Evolutionary conservation across 2,329 filamentous ascomycete species (phyloP), one percentile per base, ranked within the genome.

Genomic region (Penicillium sp.): DNA sequence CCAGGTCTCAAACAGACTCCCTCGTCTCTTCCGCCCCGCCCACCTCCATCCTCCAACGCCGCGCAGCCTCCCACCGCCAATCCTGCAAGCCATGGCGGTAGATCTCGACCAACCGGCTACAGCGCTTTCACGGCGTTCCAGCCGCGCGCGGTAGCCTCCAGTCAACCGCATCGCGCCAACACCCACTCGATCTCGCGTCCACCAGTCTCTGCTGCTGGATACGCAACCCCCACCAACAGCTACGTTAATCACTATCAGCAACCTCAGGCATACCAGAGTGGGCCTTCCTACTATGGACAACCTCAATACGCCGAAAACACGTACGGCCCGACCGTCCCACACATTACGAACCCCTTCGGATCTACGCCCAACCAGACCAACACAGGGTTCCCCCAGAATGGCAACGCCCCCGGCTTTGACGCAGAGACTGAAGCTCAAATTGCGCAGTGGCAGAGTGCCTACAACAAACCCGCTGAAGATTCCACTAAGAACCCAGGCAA

Each of bases 401-500:
- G 55, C 31, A 61, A 49, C 10, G 78, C 78, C 33, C 63, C 75
- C 10, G 76, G 73, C 33, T 74, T 83, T 51, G 86, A 96, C 68
- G 86, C 91, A 3, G 91, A 96, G 66, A 89, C 91, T 79, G 91
- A 94, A 57, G 91, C 91, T 31, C 91, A 96, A 74, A 93, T 97
- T 61, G 92, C 93, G 49, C 90, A 96, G 75, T 97, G 93, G 91
- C 92, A 96, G 76, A 93, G 89, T 75, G 91, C 92, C 27, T 96
- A 96, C 75, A 84, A 86, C 62, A 83, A 81, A 29, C 58, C 59
- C n/a, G 52, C 23, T 10, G 65, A 67, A 1, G 64, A 67, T 15
- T 6, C 55, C 21, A 33, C 31, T 13, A 63, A 58, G 43, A 72
- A 73, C 12, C 73, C 78, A 33, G 57, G 38, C 9, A 43, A 49